These are phyloP conservation scores for Theobroma grandiflorum DNA, from an alignment of 441 rosid species.

Conservation along the genomic window DNA sequence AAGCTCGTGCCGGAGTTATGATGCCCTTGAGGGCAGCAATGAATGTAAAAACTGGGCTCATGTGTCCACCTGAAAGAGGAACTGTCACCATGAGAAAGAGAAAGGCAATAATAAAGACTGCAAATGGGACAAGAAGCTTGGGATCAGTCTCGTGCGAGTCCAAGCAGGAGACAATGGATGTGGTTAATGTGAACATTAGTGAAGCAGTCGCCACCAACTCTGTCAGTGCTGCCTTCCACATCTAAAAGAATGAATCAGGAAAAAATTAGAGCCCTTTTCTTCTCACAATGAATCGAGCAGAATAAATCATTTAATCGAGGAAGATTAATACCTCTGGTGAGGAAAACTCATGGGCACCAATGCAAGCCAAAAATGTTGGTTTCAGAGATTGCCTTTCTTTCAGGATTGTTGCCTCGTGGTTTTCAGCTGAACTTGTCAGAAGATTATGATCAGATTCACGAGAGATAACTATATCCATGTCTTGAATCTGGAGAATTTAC, in stretches of 20 bases:
- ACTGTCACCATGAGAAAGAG: constrained; percentile 51
- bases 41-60: constrained; percentile 59
- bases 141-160: constrained; percentile 45
- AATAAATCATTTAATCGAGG: constrained; percentile 4
- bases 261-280: constrained; percentile 2
- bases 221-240: constrained; percentile 59
- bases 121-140: constrained; percentile 49
- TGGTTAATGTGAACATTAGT: constrained; percentile 50
- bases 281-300: neutral
- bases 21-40: constrained; percentile 45
- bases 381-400: neutral
- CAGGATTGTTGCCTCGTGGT: neutral
- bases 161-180: constrained; percentile 47
- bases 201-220: constrained; percentile 57
- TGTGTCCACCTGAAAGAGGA: constrained; percentile 60
- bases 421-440: neutral
- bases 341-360: constrained; percentile 47
- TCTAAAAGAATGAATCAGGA: constrained; percentile 38
- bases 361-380: constrained; percentile 26
- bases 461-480: constrained; percentile 9
- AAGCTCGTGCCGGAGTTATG: constrained; percentile 38
- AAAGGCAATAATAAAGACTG: constrained; percentile 47
- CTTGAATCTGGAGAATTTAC: neutral
- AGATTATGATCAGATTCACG: neutral
- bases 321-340: constrained; percentile 41